phyloP scores from a whole-genome alignment of 2,329 filamentous ascomycete genomes.

The Cercospora sp. region DNA sequence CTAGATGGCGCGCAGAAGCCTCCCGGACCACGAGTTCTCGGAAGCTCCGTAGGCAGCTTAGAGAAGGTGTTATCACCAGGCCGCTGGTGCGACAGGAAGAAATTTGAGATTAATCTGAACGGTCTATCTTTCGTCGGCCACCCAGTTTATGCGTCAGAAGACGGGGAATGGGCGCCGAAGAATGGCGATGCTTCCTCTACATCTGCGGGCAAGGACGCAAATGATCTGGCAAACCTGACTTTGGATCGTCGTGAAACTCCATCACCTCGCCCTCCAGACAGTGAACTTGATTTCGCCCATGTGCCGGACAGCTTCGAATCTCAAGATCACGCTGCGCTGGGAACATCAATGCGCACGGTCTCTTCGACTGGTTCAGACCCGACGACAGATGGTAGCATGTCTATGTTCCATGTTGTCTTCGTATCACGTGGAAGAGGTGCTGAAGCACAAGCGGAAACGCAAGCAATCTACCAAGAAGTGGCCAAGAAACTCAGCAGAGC shows the following conservation, averaged over 20 bases:
- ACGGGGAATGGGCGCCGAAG: constrained; percentile 46
- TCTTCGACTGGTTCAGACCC: constrained; percentile 35
- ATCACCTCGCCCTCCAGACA: constrained; percentile 16
- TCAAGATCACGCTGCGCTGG: constrained; percentile 23
- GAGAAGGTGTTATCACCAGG: constrained; percentile 77
- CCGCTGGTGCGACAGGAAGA: constrained; percentile 66
- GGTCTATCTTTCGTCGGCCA: constrained; percentile 78
- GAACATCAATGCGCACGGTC: constrained; percentile 34
- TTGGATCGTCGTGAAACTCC: constrained; percentile 20
- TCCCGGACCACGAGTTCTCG: constrained; percentile 24
- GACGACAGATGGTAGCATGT: constrained; percentile 63
- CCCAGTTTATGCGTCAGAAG: constrained; percentile 77
- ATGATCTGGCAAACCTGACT: constrained; percentile 14
- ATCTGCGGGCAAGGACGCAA: constrained; percentile 13
- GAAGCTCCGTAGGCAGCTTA: constrained; percentile 60
- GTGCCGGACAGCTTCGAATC: constrained; percentile 36
- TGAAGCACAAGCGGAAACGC: constrained; percentile 68
- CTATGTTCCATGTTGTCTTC: constrained; percentile 97
- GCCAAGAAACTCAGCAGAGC: constrained; percentile 91
- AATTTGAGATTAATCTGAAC: constrained; percentile 81
- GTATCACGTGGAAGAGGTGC: constrained; percentile 77
- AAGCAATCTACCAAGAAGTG: constrained; percentile 81
- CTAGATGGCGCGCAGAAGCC: constrained; percentile 10
- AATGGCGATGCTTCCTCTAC: constrained; percentile 1
- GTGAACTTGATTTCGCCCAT: constrained; percentile 31